Base-by-base conservation (phyloP, 306 rosid genomes). In the Malus orientalis region DNA sequence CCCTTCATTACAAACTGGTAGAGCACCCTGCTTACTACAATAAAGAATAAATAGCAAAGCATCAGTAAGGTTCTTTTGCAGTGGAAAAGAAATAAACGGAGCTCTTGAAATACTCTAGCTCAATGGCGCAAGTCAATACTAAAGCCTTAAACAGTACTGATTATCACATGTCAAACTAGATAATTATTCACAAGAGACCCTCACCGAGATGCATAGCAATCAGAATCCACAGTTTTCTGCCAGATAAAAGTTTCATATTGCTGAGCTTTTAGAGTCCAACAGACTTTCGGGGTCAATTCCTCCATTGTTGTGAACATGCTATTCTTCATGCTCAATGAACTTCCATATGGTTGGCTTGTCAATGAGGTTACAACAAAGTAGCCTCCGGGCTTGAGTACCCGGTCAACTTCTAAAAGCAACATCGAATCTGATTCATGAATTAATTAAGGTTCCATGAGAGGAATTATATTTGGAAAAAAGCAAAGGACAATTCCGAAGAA, bases 311-410 rank as follows among this genome's bases (percentile, higher is more conserved):
- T 88, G 67, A 86, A 67, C 79, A 84, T 79, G 84, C 77, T 81
- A 73, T 79, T 88, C 75, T 85, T 92, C 77, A 57, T 85, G 68
- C 81, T 81, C 66, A 86, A 78, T 76, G 96, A 90, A 83, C 93
- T 81, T 78, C 83, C 93, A 23, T 81, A 89, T 66, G 84, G 81
- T 82, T 80, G 90, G 86, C 85, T 85, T 73, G 92, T 47, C 67
- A 97, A 93, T 45, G 97, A 89, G 61, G 98, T 96, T 78, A 96
- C 83, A 77, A 93, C 94, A 85, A 96, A 96, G 86, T 93, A 96
- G 74, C 99, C 99, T 79, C 99, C 99, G 74, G 99, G 97, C 83
- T 89, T 96, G 73, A 96, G 98, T 80, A 96, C 85, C 73, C 99
- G 96, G 62, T 96, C 99, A 80, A 89, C 96, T 88, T 96, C 99